A percentile compares a stretch with the other conserved stretches of the same genome.
phyloP scores from a whole-genome alignment of 257 asterid species.

The Lycium barbarum region DNA sequence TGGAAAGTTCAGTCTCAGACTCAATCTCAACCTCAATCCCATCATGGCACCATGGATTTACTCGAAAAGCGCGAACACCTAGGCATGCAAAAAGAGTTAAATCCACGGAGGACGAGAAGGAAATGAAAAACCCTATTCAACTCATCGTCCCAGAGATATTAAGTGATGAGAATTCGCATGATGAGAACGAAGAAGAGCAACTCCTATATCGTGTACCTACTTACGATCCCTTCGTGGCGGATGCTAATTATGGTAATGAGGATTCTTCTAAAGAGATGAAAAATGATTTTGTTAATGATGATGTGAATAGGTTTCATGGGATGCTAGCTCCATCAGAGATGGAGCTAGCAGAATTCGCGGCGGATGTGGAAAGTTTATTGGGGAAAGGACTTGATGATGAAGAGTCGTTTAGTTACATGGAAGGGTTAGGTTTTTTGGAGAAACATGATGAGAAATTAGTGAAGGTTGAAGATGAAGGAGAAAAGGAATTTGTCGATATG shows the following conservation, averaged over 20 bases:
- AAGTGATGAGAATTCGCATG: conserved; percentile 60
- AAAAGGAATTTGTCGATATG: conserved; percentile 15
- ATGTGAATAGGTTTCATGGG: conserved; percentile 43
- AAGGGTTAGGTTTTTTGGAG: conserved; percentile 58
- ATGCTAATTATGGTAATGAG: conserved; percentile 41
- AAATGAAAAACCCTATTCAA: conserved; percentile 39
- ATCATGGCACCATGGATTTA: conserved; percentile 71
- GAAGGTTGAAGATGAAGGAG: conserved; percentile 59
- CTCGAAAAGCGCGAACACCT: conserved; percentile 74
- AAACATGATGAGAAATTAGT: conserved; percentile 37
- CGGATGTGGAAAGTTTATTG: conserved; percentile 73
- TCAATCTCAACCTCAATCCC: conserved; percentile 34
- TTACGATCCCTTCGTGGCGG: conserved; percentile 60
- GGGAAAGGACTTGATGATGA: conserved; percentile 74
- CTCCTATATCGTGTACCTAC: conserved; percentile 73
- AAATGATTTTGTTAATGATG: conserved; percentile 23
- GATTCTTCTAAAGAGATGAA: not conserved
- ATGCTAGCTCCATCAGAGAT: conserved; percentile 59
- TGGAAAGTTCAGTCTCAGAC: not conserved
- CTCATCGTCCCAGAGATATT: conserved; percentile 63
- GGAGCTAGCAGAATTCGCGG: conserved; percentile 83
- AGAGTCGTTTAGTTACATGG: conserved; percentile 61
- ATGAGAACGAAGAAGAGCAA: conserved; percentile 71
- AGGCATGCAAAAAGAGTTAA: conserved; percentile 36
- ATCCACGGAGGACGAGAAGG: not conserved